Evolutionary conservation across 148 eudicot genomes (phyloP), one percentile per base, ranked within the genome.

Genomic region (Cornus kousa): DNA sequence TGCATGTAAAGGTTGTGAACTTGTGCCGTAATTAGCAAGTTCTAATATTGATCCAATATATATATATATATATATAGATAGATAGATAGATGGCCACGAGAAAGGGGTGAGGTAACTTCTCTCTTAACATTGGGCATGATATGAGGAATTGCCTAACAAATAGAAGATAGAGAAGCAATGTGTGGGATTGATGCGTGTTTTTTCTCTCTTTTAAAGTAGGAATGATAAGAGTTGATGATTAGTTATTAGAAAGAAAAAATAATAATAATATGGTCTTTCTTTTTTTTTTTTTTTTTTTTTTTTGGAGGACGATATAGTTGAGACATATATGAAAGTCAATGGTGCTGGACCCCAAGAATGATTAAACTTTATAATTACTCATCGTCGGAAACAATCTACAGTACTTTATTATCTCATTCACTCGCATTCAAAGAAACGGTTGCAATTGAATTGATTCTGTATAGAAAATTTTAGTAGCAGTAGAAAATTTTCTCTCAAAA

Each of bases 241-340:
- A 28, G 28, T 28, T 28, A 28, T 28, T 28, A 28, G 28, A 28
- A 28, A 28, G 28, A 28, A 28, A 0, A 28, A 28, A 28, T 28
- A 28, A 28, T 28, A 28, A 28, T 28, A 28, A 28, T 28, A 28
- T 28, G 28, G 28, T 28, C 1, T 28, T 28, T 28, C 0, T 28
- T 28, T 28, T 28, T 28, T 28, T 28, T 0, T 28, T 28, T n/a
- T n/a, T n/a, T n/a, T n/a, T n/a, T n/a, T n/a, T n/a, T n/a, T n/a
- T n/a, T 9, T 73, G 66, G 37, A 37, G 75, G 65, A 62, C 10
- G 9, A 57, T 59, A 59, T 59, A 19, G 22, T 74, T 55, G 28
- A 3, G 16, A 74, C 5, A 5, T 40, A 13, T 33, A 40, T 37
- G 68, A 64, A 75, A 75, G 77, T 75, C 77, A 75, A 75, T 37